A percentile compares a stretch with the other conserved stretches of the same genome.
These are phyloP conservation scores for Fusarium guadeloupense DNA, from an alignment of 2,329 filamentous ascomycete genomes.

Conservation along the genomic window DNA sequence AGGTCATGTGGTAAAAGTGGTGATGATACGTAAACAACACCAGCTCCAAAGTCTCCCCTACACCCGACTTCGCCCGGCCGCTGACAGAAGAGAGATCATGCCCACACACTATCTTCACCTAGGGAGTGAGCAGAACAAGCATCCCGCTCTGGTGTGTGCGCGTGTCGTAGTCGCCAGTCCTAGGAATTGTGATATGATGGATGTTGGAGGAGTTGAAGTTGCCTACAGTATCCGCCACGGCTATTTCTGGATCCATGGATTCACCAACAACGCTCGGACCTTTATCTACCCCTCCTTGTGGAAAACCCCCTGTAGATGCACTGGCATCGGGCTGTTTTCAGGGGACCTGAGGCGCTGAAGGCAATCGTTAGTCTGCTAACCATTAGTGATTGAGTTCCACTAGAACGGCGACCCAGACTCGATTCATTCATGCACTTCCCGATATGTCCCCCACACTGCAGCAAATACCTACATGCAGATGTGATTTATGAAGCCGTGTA, in stretches of 20 bases:
- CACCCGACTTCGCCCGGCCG: conserved; percentile 31
- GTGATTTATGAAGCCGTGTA: conserved; percentile 11
- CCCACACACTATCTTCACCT: neutral
- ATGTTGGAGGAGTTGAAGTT: conserved; percentile 24
- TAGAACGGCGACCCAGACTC: conserved; percentile 6
- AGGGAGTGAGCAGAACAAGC: conserved; percentile 1
- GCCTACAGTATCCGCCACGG: conserved; percentile 1
- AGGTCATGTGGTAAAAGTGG: conserved; percentile 39
- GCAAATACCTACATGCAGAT: conserved; percentile 33
- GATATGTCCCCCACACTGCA: conserved; percentile 28
- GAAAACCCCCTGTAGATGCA: conserved; percentile 11
- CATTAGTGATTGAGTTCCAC: conserved; percentile 30
- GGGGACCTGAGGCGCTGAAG: conserved; percentile 19
- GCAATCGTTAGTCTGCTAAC: conserved; percentile 5
- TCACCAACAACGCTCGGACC: conserved; percentile 32
- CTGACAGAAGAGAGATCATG: conserved; percentile 7
- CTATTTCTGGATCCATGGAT: conserved; percentile 34
- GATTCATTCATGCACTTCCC: conserved; percentile 11
- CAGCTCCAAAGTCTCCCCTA: conserved; percentile 1
- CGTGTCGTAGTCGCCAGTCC: neutral
- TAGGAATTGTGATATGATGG: conserved; percentile 17
- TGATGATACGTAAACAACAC: conserved; percentile 28
- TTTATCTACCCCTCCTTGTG: conserved; percentile 6
- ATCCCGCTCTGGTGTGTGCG: neutral
- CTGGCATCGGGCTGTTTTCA: conserved; percentile 9